These are phyloP conservation scores for Candida dajiaensis DNA, from an alignment of 805 yeast genomes.

Conservation along the genomic window DNA sequence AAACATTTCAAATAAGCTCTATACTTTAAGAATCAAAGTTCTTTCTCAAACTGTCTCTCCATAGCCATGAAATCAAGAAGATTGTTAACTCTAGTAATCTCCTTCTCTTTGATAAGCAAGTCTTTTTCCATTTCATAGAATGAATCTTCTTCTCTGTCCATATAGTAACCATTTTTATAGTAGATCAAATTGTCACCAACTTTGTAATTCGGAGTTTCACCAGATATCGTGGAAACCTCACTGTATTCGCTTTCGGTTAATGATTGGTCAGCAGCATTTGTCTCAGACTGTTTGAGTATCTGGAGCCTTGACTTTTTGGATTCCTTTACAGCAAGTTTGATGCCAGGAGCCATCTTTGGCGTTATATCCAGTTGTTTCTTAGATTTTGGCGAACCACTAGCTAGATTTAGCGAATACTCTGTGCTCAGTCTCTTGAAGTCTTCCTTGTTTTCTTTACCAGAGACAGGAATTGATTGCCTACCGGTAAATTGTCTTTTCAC, in stretches of 20 bases:
- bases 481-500: conserved; percentile 14
- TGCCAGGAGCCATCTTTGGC: conserved; percentile 21
- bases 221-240: conserved; percentile 21
- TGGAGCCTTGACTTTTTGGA: conserved; percentile 21
- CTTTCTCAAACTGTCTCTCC: conserved; percentile 14
- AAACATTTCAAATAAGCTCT: not conserved
- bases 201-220: conserved; percentile 23
- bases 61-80: conserved; percentile 20
- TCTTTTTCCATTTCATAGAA: conserved; percentile 20
- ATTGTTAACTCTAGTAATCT: conserved; percentile 15
- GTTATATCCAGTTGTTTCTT: conserved; percentile 10
- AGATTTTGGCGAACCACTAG: conserved; percentile 17
- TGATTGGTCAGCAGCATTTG: conserved; percentile 7
- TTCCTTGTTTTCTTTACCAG: not conserved
- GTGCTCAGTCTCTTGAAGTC: not conserved
- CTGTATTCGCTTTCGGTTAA: conserved; percentile 22
- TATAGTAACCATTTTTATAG: conserved; percentile 24
- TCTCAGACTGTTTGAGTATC: conserved; percentile 9
- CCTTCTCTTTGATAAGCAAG: conserved; percentile 15
- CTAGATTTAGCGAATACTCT: conserved; percentile 1
- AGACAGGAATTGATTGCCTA: not conserved
- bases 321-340: conserved; percentile 22
- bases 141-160: conserved; percentile 17
- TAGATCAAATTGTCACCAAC: conserved; percentile 17
- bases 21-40: not conserved